phyloP scores from a whole-genome alignment of 768 basidiomycete genomes.

The Trametes villosa region DNA sequence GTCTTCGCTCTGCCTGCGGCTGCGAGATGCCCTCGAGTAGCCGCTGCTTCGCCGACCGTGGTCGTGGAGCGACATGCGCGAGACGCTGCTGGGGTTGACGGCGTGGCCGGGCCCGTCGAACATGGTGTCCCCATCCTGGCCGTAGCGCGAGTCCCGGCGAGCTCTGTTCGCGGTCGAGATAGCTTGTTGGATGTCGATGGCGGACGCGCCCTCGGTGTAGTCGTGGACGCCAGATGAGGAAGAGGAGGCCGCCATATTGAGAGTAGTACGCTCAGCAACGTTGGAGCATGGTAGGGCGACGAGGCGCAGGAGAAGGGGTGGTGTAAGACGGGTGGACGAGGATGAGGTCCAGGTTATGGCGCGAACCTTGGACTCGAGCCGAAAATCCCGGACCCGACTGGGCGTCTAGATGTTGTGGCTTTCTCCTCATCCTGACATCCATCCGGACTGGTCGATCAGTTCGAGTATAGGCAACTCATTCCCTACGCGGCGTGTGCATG shows the following conservation, averaged over 20 bases:
- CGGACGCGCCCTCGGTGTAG: constrained; percentile 87
- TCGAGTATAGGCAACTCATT: too few species aligned
- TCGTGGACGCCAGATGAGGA: constrained; percentile 44
- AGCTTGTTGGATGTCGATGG: constrained; percentile 70
- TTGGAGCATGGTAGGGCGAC: too few species aligned
- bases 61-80: constrained; percentile 73
- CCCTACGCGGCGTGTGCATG: too few species aligned
- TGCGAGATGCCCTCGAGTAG: constrained; percentile 52
- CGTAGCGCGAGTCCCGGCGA: constrained; percentile 73
- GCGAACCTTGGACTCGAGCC: too few species aligned
- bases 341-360: too few species aligned
- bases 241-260: constrained; percentile 22
- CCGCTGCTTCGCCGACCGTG: constrained; percentile 58
- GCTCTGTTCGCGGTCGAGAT: constrained; percentile 53
- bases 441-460: too few species aligned
- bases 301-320: too few species aligned
- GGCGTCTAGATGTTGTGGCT: too few species aligned
- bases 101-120: constrained; percentile 73
- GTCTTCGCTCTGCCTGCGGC: constrained; percentile 51
- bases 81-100: constrained; percentile 77
- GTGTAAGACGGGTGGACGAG: too few species aligned
- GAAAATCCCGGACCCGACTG: too few species aligned
- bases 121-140: constrained; percentile 65
- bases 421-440: too few species aligned
- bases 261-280: too few species aligned